Evolutionary conservation across 108 stramenopile species (phyloP), one percentile per base, ranked within the genome.

Genomic region (Conticribra weissflogii): DNA sequence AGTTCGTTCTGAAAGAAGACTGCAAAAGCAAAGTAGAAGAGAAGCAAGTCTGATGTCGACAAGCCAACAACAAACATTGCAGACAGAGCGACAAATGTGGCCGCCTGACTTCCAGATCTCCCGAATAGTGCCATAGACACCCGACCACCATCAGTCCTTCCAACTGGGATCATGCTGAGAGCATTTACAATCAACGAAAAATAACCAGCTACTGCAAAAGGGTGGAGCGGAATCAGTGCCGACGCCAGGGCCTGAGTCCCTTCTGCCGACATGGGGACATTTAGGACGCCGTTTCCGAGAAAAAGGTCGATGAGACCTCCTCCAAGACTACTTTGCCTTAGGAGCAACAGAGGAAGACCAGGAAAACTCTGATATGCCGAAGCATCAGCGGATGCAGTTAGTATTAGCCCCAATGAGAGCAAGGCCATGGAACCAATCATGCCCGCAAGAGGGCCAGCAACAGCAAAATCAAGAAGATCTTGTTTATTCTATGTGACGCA

Each of bases 61-160:
- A 91, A 22, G 1, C 90, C 90, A 2, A 68, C 24, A 15, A 71
- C 18, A 50, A 81, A 67, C 34, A 94, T 53, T 3, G 84, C 41
- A 14, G 62, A 61, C 18, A 85, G 46, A 14, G 82, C 66, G 19
- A 81, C 44, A 19, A 86, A 85, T 15, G 88, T 88, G 24, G 89
- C 72, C 7, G 62, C 72, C 50, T 83, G 73, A 51, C 84, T 89
- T 9, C 72, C 78, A 5, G 68, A 66, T 54, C 93, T 68, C 1
- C 86, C 86, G 68, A 94, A 91, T 27, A 94, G 59, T 17, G 90
- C 79, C 75, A 89, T 59, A 0, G 86, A 81, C 53, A 91, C 83
- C 48, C 93, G 65, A 3, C 93, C 93, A 18, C 93, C 93, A 63
- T 94, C 93, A 22, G 93, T 94, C 46, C 87, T 87, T 28, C 93